A percentile compares a stretch with the other conserved stretches of the same genome.
Conservation (phyloP, 2,329 filamentous ascomycete species). For the Penicillium sp. region DNA sequence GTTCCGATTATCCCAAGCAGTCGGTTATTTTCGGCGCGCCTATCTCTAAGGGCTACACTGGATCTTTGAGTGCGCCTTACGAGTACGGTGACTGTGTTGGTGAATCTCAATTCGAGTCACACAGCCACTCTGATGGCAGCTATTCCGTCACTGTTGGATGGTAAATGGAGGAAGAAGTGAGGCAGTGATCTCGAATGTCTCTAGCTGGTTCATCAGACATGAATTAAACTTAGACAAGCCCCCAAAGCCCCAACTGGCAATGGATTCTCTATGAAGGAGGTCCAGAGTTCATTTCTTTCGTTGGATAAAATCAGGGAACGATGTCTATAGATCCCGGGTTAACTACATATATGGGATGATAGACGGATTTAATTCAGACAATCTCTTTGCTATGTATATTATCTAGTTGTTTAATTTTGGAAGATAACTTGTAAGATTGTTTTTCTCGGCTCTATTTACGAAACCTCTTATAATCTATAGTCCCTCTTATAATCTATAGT, state of each 20-base stretch:
- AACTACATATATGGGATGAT: neutral
- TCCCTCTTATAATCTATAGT: neutral
- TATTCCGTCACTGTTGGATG: neutral
- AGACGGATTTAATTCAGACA: neutral
- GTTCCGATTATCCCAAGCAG: no score
- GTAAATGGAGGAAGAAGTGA: neutral
- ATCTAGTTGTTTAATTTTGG: neutral
- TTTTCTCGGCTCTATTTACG: neutral
- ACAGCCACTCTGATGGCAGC: neutral
- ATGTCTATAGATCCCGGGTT: neutral
- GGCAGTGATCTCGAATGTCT: neutral
- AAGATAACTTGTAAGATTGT: neutral
- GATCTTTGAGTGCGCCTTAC: no score
- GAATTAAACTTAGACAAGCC: no score
- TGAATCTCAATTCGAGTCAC: constrained; percentile 21
- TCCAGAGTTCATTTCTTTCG: neutral
- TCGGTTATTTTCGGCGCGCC: no score
- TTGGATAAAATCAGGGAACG: neutral
- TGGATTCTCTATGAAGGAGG: neutral
- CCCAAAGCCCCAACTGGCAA: neutral
- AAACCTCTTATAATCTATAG: neutral
- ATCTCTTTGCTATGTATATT: neutral
- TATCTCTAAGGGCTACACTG: no score
- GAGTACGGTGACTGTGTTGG: no score
- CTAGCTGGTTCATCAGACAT: no score